Evolutionary conservation across 306 rosid species (phyloP).

Genomic region (Lotus japonicus): DNA sequence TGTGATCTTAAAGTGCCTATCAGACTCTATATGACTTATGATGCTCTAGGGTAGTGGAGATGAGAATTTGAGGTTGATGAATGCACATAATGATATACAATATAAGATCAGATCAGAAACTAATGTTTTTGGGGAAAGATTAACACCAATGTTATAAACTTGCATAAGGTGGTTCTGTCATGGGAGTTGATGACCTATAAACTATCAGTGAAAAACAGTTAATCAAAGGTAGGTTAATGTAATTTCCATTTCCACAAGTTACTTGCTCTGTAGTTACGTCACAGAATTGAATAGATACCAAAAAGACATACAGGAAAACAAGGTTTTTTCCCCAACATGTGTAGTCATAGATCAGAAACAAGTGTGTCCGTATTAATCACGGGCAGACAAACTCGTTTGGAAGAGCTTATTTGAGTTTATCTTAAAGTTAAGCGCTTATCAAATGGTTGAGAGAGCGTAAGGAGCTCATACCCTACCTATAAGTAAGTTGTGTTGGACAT

Average conservation of each 20-base stretch:
- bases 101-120: not conserved
- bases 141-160: not conserved
- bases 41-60: not conserved
- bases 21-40: not conserved
- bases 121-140: not conserved
- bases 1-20: not conserved
- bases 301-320: not conserved
- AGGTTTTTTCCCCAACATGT: not conserved
- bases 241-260: not conserved
- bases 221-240: not conserved
- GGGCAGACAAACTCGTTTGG: not conserved
- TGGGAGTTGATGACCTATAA: not conserved
- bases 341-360: not conserved
- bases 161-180: not conserved
- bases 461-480: too few species aligned
- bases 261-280: not conserved
- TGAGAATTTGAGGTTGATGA: not conserved
- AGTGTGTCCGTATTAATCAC: not conserved
- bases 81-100: not conserved
- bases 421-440: too few species aligned
- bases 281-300: not conserved
- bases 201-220: not conserved
- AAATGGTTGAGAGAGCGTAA: too few species aligned
- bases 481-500: too few species aligned
- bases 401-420: too few species aligned